phyloP scores from a whole-genome alignment of 495 filamentous ascomycete genomes.

The Penicillium canariense region DNA sequence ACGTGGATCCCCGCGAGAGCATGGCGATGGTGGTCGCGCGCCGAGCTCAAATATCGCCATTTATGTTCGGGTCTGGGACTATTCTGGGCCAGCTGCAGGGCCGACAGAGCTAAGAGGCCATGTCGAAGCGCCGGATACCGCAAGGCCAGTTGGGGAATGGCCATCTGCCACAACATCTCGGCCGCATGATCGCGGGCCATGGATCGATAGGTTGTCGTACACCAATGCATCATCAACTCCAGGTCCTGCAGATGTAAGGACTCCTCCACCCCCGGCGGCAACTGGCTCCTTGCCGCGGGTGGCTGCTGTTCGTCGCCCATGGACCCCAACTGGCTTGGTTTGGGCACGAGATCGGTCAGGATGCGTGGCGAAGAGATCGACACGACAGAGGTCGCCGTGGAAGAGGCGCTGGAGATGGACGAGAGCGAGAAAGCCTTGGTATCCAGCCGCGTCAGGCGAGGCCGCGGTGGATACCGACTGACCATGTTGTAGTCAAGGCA shows the following conservation, averaged over 20 bases:
- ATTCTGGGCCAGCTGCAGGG: slow-evolving; percentile 41
- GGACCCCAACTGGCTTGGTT: not conserved
- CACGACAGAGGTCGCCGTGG: slow-evolving; percentile 12
- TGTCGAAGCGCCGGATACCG: slow-evolving; percentile 46
- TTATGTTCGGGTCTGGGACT: slow-evolving; percentile 11
- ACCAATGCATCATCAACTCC: slow-evolving; percentile 49
- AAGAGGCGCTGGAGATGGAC: no score
- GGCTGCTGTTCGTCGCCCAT: not conserved
- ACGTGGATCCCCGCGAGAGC: slow-evolving; percentile 35
- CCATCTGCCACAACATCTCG: slow-evolving; percentile 44
- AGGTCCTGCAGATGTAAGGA: slow-evolving; percentile 31
- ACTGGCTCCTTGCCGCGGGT: not conserved
- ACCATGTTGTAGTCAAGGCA: slow-evolving; percentile 35
- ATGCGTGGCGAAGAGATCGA: slow-evolving; percentile 2
- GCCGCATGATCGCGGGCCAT: slow-evolving; percentile 33
- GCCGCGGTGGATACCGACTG: slow-evolving; percentile 30
- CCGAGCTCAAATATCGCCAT: slow-evolving; percentile 28
- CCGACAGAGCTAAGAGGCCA: slow-evolving; percentile 49
- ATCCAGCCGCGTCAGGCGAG: slow-evolving; percentile 27
- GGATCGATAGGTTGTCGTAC: slow-evolving; percentile 42
- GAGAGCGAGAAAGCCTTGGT: slow-evolving; percentile 13
- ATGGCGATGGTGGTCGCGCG: slow-evolving; percentile 37
- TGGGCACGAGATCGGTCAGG: slow-evolving; percentile 6
- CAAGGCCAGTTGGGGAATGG: slow-evolving; percentile 45
- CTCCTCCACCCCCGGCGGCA: slow-evolving; percentile 7